Percentiles rank a stretch among this genome's conserved stretches.
phyloP scores from a whole-genome alignment of 2,329 filamentous ascomycete genomes.

The Aspergillus japonicus region DNA sequence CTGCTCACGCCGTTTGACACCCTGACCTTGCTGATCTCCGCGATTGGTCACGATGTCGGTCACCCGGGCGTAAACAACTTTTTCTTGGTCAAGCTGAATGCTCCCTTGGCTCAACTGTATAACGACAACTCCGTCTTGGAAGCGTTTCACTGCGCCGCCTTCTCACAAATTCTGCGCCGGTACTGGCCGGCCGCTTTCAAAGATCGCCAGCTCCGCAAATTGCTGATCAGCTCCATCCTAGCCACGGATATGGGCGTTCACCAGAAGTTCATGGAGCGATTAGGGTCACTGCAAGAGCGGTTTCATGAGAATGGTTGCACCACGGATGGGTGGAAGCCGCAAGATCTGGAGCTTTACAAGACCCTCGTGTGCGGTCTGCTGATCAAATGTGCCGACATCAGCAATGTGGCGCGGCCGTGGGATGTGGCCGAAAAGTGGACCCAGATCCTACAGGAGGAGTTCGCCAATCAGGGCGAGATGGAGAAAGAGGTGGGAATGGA shows the following conservation, averaged over 20 bases:
- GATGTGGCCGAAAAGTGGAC: constrained; percentile 86
- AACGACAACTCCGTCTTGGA: constrained; percentile 96
- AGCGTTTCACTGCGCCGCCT: constrained; percentile 95
- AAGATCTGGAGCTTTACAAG: constrained; percentile 72
- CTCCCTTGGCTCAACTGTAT: constrained; percentile 90
- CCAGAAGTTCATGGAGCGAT: constrained; percentile 91
- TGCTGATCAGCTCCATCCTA: constrained; percentile 97
- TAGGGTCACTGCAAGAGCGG: constrained; percentile 77
- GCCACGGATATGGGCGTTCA: constrained; percentile 97
- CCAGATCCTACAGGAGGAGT: constrained; percentile 90
- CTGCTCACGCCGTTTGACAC: constrained; percentile 85
- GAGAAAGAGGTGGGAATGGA: constrained; percentile 83
- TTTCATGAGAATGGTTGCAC: constrained; percentile 63
- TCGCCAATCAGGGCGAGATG: constrained; percentile 88
- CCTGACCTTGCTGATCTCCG: constrained; percentile 83
- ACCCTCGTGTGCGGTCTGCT: constrained; percentile 83
- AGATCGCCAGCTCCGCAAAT: constrained; percentile 73
- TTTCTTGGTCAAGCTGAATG: constrained; percentile 87
- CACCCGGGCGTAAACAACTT: constrained; percentile 98
- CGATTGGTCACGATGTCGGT: constrained; percentile 97
- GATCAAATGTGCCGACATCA: constrained; percentile 98
- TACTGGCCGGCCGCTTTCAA: constrained; percentile 86
- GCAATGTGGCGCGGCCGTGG: constrained; percentile 89
- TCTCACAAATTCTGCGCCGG: constrained; percentile 88
- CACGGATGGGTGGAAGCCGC: constrained; percentile 72